A percentile compares a stretch with the other conserved stretches of the same genome.
phyloP scores from a whole-genome alignment of 1,284 basidiomycete species.

The Rhodotorula glutinis region DNA sequence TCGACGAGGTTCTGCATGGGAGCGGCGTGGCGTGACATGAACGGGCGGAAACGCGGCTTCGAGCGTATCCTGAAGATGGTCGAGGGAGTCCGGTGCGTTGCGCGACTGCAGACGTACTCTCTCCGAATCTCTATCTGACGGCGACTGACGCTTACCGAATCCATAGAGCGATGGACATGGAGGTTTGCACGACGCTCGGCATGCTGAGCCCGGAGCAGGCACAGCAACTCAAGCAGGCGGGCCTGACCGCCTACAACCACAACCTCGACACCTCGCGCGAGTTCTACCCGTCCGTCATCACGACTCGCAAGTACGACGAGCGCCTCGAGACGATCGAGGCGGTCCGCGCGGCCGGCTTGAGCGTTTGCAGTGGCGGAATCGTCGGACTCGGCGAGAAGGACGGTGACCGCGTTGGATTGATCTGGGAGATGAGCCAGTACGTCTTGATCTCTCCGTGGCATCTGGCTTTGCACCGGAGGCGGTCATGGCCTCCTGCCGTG shows the following conservation, averaged over 20 bases:
- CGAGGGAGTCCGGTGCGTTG: slow-evolving; percentile 56
- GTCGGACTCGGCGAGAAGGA: slow-evolving; percentile 90
- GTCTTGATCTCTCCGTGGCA: slow-evolving; percentile 44
- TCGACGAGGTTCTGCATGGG: slow-evolving; percentile 99
- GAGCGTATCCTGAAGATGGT: slow-evolving; percentile 94
- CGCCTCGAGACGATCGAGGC: slow-evolving; percentile 82
- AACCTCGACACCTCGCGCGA: slow-evolving; percentile 97
- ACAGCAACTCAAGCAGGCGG: slow-evolving; percentile 86
- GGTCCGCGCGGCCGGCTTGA: slow-evolving; percentile 91
- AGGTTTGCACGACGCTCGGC: slow-evolving; percentile 94
- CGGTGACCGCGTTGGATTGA: slow-evolving; percentile 85
- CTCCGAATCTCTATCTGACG: too few species aligned
- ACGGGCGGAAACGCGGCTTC: slow-evolving; percentile 90
- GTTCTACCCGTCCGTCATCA: slow-evolving; percentile 88
- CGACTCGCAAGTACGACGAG: slow-evolving; percentile 91
- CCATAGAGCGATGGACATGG: slow-evolving; percentile 50
- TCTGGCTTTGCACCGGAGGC: too few species aligned
- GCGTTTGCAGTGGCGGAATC: slow-evolving; percentile 95
- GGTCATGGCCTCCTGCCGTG: too few species aligned
- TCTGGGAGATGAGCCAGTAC: slow-evolving; percentile 87
- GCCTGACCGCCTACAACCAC: slow-evolving; percentile 96
- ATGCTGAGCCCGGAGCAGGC: slow-evolving; percentile 96
- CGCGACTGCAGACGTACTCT: too few species aligned
- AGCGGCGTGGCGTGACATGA: slow-evolving; percentile 95
- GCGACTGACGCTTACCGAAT: too few species aligned